phyloP scores from a whole-genome alignment of 2,329 filamentous ascomycete genomes.

The Aspergillus pseudoviridinutans region DNA sequence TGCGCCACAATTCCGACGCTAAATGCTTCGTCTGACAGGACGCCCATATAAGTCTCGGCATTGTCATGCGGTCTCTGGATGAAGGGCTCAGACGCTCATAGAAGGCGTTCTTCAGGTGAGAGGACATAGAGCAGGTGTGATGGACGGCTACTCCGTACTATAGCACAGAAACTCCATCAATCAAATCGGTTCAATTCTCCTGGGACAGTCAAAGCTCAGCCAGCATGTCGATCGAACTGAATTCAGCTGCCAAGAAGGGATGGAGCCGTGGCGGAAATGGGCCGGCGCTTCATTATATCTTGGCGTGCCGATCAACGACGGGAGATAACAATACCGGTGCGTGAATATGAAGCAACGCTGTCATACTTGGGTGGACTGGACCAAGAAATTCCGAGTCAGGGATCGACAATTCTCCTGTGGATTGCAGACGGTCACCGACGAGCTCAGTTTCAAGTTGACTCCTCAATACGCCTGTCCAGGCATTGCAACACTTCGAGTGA shows the following conservation, averaged over 20 bases:
- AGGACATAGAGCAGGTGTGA: not conserved
- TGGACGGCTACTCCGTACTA: not conserved
- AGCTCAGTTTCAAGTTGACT: not conserved
- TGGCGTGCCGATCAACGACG: not conserved
- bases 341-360: not conserved
- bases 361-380: not conserved
- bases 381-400: not conserved
- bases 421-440: not conserved
- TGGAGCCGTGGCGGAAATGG: not conserved
- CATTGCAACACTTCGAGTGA: too few species aligned
- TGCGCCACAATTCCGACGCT: slow-evolving; percentile 5
- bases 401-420: not conserved
- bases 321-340: not conserved
- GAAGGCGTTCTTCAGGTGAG: too few species aligned
- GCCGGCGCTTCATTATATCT: not conserved
- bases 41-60: not conserved
- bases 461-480: too few species aligned
- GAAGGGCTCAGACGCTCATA: not conserved
- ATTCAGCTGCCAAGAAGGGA: not conserved
- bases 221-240: not conserved
- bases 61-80: not conserved
- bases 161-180: not conserved
- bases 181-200: not conserved
- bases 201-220: not conserved
- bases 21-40: not conserved